Conservation (phyloP, 371 early-diverging fungal species). For the Enterocytospora artemiae region DNA sequence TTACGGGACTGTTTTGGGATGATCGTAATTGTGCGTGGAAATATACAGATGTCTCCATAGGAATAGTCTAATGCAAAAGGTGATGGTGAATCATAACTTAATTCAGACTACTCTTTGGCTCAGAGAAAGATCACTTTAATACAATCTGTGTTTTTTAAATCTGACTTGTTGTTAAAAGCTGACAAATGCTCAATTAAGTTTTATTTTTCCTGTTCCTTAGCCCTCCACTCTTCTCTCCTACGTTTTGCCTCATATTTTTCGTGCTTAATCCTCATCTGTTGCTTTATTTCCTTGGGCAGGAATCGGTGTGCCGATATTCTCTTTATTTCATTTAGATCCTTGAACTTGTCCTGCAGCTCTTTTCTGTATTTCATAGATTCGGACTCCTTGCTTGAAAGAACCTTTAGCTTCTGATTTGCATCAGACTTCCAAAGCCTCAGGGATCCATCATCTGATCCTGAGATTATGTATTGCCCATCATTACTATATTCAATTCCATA, state of each 20-base stretch:
- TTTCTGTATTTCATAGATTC: slow-evolving; percentile 68
- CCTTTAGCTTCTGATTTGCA: slow-evolving; percentile 70
- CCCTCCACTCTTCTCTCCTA: slow-evolving; percentile 39
- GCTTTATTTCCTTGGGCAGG: slow-evolving; percentile 52
- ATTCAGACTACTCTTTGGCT: slow-evolving; percentile 52
- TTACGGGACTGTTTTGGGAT: slow-evolving; percentile 8
- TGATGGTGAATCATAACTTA: slow-evolving; percentile 24
- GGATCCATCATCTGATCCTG: slow-evolving; percentile 91
- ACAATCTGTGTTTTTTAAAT: too few relatives aligned
- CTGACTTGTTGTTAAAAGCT: too few relatives aligned
- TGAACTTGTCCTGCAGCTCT: slow-evolving; percentile 79
- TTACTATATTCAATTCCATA: slow-evolving; percentile 79
- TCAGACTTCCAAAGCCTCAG: slow-evolving; percentile 89
- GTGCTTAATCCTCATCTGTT: slow-evolving; percentile 40
- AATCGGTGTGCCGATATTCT: slow-evolving; percentile 61
- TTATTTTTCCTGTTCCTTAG: slow-evolving; percentile 19
- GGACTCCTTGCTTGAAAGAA: slow-evolving; percentile 68
- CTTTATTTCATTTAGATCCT: slow-evolving; percentile 75
- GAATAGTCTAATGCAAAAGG: slow-evolving; percentile 46
- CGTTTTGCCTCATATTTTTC: slow-evolving; percentile 46
- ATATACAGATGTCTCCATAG: slow-evolving; percentile 5
- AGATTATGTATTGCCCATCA: slow-evolving; percentile 85
- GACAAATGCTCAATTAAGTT: too few relatives aligned
- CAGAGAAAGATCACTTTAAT: background rate
- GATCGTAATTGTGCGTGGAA: slow-evolving; percentile 32